Percentiles rank a stretch among this genome's conserved stretches.
Conservation (phyloP, 768 basidiomycete species). For the Suillus alpinus region DNA sequence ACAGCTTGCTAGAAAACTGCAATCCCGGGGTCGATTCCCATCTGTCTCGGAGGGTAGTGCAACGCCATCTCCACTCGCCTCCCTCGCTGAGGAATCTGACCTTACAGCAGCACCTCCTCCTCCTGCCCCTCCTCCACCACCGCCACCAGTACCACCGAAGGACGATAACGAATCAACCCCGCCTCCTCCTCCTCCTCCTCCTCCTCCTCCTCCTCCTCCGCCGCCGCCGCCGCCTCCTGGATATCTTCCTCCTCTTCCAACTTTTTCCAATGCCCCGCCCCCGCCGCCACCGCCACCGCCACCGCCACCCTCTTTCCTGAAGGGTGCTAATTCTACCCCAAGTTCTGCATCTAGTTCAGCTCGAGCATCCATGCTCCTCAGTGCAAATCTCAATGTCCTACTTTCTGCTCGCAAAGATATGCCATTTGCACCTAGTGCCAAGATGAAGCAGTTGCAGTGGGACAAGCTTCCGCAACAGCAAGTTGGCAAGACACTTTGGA, state of each 20-base stretch:
- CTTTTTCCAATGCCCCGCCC: conserved; percentile 20
- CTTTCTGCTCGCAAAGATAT: conserved; percentile 79
- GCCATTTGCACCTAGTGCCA: conserved; percentile 76
- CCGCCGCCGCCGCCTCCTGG: conserved; percentile 38
- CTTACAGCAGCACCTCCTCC: conserved; percentile 24
- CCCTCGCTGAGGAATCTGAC: conserved; percentile 40
- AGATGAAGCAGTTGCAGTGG: conserved; percentile 99
- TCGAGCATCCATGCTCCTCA: conserved; percentile 59
- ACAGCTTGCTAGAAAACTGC: conserved; percentile 57
- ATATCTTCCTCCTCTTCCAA: conserved; percentile 18
- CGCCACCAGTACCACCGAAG: conserved; percentile 21
- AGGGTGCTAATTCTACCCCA: conserved; percentile 31
- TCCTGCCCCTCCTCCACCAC: conserved; percentile 27
- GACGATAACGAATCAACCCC: conserved; percentile 16
- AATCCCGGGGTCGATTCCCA: conserved; percentile 44
- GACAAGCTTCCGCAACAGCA: conserved; percentile 93
- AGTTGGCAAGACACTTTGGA: conserved; percentile 85
- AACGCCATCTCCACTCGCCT: conserved; percentile 31
- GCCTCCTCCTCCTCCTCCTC: conserved; percentile 28
- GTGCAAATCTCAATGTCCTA: conserved; percentile 54
- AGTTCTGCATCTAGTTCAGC: conserved; percentile 44
- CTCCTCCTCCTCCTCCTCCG: conserved; percentile 33
- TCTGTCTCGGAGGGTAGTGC: conserved; percentile 38
- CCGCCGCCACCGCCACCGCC: conserved; percentile 40
- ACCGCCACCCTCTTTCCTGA: conserved; percentile 30